Evolutionary conservation across 495 filamentous ascomycete species (phyloP).

Genomic region (Penicillium coffeae): DNA sequence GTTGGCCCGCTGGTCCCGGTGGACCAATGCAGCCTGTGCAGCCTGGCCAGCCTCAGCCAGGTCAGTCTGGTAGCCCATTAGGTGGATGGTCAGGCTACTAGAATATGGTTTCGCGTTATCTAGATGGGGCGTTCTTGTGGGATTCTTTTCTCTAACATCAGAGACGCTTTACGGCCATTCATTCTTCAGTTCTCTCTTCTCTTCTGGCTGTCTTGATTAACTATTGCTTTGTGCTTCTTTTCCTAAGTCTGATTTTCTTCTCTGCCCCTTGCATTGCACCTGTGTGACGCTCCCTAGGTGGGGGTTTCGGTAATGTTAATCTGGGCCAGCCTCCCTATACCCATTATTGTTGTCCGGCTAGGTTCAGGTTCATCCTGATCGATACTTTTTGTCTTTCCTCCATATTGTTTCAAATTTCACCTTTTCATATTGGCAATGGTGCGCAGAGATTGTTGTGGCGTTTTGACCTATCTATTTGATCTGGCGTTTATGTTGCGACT

Average conservation of each 20-base stretch:
- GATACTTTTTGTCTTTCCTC: slow-evolving; percentile 11
- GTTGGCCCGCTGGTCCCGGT: slow-evolving; percentile 35
- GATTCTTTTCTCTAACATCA: slow-evolving; percentile 10
- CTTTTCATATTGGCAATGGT: neutral
- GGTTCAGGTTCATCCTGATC: slow-evolving; percentile 8
- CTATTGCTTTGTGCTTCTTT: slow-evolving; percentile 16
- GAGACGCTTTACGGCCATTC: slow-evolving; percentile 7
- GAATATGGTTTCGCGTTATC: slow-evolving; percentile 25
- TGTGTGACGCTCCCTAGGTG: slow-evolving; percentile 24
- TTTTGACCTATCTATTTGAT: slow-evolving; percentile 2
- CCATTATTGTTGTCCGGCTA: slow-evolving; percentile 38
- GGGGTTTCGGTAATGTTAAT: slow-evolving; percentile 36
- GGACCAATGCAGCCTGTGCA: slow-evolving; percentile 44
- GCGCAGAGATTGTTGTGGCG: slow-evolving; percentile 10
- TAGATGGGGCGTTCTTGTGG: slow-evolving; percentile 27
- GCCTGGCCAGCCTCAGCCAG: slow-evolving; percentile 41
- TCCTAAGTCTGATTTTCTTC: slow-evolving; percentile 12
- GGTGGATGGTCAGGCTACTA: slow-evolving; percentile 46
- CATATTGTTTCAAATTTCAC: slow-evolving; percentile 9
- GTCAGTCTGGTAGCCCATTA: slow-evolving; percentile 41
- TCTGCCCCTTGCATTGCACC: slow-evolving; percentile 22
- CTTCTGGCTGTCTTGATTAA: slow-evolving; percentile 16
- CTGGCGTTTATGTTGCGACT: slow-evolving; percentile 11
- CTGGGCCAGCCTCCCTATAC: slow-evolving; percentile 43
- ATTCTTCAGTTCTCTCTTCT: slow-evolving; percentile 9